Evolutionary conservation across 371 early-diverging fungal species (phyloP), one percentile per base, ranked within the genome.

Genomic region (Mortierella sp.): DNA sequence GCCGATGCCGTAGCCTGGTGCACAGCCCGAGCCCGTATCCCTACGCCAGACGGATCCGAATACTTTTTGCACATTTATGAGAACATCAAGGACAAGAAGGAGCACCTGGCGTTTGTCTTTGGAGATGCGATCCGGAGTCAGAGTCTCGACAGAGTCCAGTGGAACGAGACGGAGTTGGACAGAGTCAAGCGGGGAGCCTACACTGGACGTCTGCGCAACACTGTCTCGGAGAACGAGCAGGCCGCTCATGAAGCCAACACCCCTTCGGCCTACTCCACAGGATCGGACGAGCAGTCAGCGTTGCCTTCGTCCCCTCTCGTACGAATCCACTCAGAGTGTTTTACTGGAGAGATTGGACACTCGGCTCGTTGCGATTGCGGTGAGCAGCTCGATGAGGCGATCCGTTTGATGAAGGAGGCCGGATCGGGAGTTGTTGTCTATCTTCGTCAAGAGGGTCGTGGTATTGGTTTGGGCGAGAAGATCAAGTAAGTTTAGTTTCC

Each of bases 351-450:
- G 88, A 97, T 97, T 0, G 94, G 98, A 3, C 94, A 95, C 60
- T 97, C 97, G 6, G 93, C 93, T 71, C 93, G 99, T 21, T 99
- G 99, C 89, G 99, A 99, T 89, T 99, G 99, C 90, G 98, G 96
- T 43, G 96, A 98, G 78, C 98, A 99, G 84, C 89, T 99, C 73
- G 95, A 97, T 71, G 95, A 95, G 81, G 97, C 99, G 0, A 97
- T 99, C 97, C 91, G 94, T 49, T 88, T 93, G 81, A 98, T 99
- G 91, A 92, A 94, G 73, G 85, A 88, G 54, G 96, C 95, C 74
- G 96, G 96, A 4, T 87, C 94, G 10, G 98, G 98, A 38, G 96
- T 98, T 18, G 93, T 99, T 79, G 93, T 99, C 1, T 99, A 99
- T 87, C 89, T 99, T 84, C 92, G 96, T 70, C 99, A 99, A 88